phyloP scores from a whole-genome alignment of 768 basidiomycete species.

The Suillus occidentalis region DNA sequence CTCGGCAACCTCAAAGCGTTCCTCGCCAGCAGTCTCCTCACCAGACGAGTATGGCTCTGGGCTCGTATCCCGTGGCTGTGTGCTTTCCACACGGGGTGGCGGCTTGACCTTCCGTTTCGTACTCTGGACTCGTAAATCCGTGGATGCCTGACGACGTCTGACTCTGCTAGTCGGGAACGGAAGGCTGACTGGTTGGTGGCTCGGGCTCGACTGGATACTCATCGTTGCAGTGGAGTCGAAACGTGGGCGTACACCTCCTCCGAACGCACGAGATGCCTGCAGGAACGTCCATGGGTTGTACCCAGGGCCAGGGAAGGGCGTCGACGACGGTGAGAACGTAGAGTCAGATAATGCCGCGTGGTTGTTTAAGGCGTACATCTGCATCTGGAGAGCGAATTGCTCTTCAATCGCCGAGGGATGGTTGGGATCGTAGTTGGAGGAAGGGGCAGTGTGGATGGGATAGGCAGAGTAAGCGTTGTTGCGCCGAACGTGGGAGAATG shows the following conservation, averaged over 20 bases:
- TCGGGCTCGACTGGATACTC: slow-evolving; percentile 53
- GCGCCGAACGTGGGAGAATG: slow-evolving; percentile 66
- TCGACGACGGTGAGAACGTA: slow-evolving; percentile 73
- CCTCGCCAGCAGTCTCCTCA: slow-evolving; percentile 79
- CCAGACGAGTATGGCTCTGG: slow-evolving; percentile 75
- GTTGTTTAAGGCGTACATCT: slow-evolving; percentile 73
- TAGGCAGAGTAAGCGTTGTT: slow-evolving; percentile 41
- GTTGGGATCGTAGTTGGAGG: slow-evolving; percentile 40
- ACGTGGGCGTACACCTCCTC: slow-evolving; percentile 32
- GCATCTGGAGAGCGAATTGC: slow-evolving; percentile 75
- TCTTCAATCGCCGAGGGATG: slow-evolving; percentile 57
- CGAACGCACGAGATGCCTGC: slow-evolving; percentile 53
- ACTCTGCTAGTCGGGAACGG: slow-evolving; percentile 51
- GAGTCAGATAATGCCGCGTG: slow-evolving; percentile 65
- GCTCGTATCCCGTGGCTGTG: slow-evolving; percentile 79
- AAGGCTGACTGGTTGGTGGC: slow-evolving; percentile 37
- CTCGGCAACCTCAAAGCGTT: slow-evolving; percentile 38
- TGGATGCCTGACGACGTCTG: slow-evolving; percentile 44
- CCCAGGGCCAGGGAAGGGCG: slow-evolving; percentile 63
- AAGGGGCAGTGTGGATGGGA: slow-evolving; percentile 43
- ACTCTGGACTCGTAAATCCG: slow-evolving; percentile 31
- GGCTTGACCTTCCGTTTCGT: slow-evolving; percentile 48
- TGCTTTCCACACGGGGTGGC: slow-evolving; percentile 79
- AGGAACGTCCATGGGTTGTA: slow-evolving; percentile 77
- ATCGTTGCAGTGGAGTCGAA: slow-evolving; percentile 39